Evolutionary conservation across 129 eudicot species (phyloP), one percentile per base, ranked within the genome.

Genomic region (Saussurea involucrata): DNA sequence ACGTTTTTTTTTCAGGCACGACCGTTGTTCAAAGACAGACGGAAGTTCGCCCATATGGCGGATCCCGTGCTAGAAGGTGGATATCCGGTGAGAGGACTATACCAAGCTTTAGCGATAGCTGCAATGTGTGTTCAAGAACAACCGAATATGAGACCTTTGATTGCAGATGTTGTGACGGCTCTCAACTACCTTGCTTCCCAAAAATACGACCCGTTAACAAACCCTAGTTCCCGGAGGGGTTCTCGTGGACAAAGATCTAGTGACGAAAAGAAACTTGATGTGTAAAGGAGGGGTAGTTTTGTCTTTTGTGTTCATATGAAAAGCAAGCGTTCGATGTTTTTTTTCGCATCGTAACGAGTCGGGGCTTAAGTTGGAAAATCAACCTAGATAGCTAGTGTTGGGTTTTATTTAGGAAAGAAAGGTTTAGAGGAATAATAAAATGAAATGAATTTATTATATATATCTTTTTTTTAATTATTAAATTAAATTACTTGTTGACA

Each of bases 111-210:
- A 76, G 98, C 97, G 24, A 89, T 93, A 46, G 92, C 98, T 69
- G 98, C 98, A 75, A 93, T 93, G 98, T 93, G 98, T 72, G 97
- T 93, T 33, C 98, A 93, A 68, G 97, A 93, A 77, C 95, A 93
- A 57, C 98, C 98, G 21, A 88, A 81, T 71, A 86, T 93, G 92
- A 83, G 97, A 40, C 98, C 98, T 8, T 87, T 93, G 5, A 90
- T 93, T 42, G 97, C 98, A 25, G 98, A 93, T 68, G 95, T 93
- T 12, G 98, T 90, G 7, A 93, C 98, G 0, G 98, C 98, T 71
- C 88, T 93, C 25, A 83, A 89, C 29, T 93, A 93, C 77, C 96
- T 93, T 67, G 98, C 98, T 73, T 88, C 95, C 18, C 98, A 93
- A 76, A 93, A 84, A 46, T 90, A 85, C 31, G 84, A 81, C 12